These are phyloP conservation scores for Aspergillus egyptiacus DNA, from an alignment of 495 filamentous ascomycete genomes.

Conservation along the genomic window DNA sequence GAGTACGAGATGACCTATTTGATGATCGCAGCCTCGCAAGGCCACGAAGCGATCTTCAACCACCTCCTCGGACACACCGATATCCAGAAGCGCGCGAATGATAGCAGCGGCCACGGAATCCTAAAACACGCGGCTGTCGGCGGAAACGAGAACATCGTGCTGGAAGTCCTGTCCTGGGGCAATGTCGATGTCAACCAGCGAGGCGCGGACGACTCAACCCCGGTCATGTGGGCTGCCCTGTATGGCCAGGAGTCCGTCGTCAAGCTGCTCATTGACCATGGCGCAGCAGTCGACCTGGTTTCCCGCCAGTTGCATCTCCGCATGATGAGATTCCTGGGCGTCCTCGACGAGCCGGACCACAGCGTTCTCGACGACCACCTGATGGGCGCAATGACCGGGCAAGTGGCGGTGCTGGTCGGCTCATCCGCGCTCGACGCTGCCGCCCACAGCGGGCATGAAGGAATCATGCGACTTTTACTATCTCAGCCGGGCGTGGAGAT, in stretches of 20 bases:
- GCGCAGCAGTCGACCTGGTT: slow-evolving; percentile 3
- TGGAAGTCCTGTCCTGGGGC: background rate
- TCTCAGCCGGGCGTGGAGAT: background rate
- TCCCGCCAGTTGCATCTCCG: background rate
- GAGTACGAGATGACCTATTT: background rate
- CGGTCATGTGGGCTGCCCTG: slow-evolving; percentile 1
- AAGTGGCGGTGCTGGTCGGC: background rate
- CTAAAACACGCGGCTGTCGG: background rate
- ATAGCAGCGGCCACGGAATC: background rate
- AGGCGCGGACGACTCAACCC: background rate
- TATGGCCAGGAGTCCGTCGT: slow-evolving; percentile 8
- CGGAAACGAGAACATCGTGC: background rate
- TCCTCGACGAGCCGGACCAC: background rate
- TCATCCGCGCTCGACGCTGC: slow-evolving; percentile 2
- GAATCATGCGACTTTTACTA: background rate
- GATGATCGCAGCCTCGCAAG: background rate
- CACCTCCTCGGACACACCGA: background rate
- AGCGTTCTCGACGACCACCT: background rate
- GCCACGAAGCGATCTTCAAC: background rate
- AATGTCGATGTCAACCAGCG: background rate
- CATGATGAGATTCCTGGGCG: background rate
- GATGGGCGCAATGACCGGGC: background rate
- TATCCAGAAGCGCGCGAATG: background rate
- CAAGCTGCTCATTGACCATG: background rate
- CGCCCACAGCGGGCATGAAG: background rate